Evolutionary conservation across 2,329 filamentous ascomycete species (phyloP).

Genomic region (Cladosporium sp.): DNA sequence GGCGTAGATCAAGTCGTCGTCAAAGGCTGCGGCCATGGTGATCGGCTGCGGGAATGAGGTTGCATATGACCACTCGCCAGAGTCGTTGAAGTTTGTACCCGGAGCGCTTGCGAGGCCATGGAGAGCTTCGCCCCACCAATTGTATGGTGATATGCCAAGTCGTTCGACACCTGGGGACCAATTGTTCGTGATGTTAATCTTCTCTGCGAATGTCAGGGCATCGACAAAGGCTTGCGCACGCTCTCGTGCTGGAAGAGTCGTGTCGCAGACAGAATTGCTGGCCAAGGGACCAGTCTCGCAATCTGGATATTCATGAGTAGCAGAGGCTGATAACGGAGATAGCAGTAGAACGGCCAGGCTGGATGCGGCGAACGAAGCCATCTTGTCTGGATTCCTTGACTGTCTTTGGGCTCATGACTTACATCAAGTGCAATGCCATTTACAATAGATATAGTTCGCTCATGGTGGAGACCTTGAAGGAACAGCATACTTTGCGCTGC

Average conservation of each 20-base stretch:
- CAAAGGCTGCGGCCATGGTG: constrained; percentile 58
- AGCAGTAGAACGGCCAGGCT: not conserved
- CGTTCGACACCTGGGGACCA: constrained; percentile 49
- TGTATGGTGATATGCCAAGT: constrained; percentile 55
- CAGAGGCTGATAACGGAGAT: not conserved
- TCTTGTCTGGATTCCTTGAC: not conserved
- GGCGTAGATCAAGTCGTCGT: constrained; percentile 56
- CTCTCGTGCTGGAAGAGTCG: constrained; percentile 31
- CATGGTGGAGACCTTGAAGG: not conserved
- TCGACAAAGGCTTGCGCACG: constrained; percentile 44
- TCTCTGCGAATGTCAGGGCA: constrained; percentile 36
- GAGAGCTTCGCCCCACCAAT: constrained; percentile 60
- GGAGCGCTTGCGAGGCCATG: constrained; percentile 57
- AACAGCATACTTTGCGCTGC: not conserved
- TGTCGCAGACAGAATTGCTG: constrained; percentile 48
- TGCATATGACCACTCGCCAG: constrained; percentile 53
- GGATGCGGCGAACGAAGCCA: not conserved
- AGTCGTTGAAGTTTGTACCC: constrained; percentile 51
- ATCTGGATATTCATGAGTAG: constrained; percentile 36
- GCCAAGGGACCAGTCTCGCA: constrained; percentile 47
- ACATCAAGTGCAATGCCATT: no score
- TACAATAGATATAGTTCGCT: not conserved
- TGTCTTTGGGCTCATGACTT: not conserved
- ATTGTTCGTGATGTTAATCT: constrained; percentile 49
- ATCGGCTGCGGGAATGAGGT: constrained; percentile 66